A percentile compares a stretch with the other conserved stretches of the same genome.
Evolutionary conservation across 495 filamentous ascomycete species (phyloP).

Genomic region (Aspergillus sclerotiicarbonarius): DNA sequence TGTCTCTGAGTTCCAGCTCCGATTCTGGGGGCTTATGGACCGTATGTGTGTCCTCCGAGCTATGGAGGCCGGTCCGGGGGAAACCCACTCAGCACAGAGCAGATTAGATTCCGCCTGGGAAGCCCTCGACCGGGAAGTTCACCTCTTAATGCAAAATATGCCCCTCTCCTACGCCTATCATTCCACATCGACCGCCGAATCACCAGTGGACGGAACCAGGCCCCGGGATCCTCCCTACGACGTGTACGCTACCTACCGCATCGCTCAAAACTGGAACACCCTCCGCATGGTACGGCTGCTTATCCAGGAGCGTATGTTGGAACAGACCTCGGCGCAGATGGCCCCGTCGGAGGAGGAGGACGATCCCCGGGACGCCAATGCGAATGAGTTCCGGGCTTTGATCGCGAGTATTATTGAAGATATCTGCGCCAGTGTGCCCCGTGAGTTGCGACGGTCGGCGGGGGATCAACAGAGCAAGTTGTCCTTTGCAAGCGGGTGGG

Average conservation of each 20-base stretch:
- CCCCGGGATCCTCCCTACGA: background rate
- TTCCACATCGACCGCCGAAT: background rate
- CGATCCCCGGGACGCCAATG: background rate
- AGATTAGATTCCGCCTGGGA: background rate
- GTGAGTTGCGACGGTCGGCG: background rate
- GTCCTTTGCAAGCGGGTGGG: background rate
- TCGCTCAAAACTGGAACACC: background rate
- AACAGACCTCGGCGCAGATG: background rate
- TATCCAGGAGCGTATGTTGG: background rate
- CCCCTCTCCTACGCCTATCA: background rate
- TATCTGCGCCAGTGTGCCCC: background rate
- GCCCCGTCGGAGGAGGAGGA: background rate
- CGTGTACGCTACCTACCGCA: background rate
- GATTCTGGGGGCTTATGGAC: conserved; percentile 1
- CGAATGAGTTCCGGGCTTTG: background rate
- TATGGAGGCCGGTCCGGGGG: background rate
- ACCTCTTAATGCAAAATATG: background rate
- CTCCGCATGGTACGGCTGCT: background rate
- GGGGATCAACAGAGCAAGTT: background rate
- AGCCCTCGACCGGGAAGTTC: background rate
- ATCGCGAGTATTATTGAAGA: background rate
- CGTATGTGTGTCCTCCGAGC: background rate
- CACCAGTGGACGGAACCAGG: background rate
- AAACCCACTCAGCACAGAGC: too few species aligned
- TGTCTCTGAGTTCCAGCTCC: background rate